These are phyloP conservation scores for Salix brachista DNA, from an alignment of 345 rosid species.

Conservation along the genomic window DNA sequence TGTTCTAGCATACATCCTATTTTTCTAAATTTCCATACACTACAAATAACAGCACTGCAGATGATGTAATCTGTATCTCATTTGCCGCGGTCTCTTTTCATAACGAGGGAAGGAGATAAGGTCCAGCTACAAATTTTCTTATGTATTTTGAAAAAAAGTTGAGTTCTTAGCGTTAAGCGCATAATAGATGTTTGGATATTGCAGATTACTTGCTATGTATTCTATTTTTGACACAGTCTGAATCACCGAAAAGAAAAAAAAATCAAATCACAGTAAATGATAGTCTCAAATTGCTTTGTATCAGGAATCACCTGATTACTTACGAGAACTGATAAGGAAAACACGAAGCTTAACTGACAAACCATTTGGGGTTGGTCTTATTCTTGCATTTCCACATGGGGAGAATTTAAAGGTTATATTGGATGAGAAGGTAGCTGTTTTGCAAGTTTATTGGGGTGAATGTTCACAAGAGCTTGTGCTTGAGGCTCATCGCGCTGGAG, in stretches of 20 bases:
- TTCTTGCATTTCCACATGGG: constrained; percentile 76
- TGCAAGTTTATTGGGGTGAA: constrained; percentile 85
- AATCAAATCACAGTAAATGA: not conserved
- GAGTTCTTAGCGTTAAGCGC: not conserved
- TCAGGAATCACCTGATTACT: constrained; percentile 69
- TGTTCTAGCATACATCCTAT: no score
- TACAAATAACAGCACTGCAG: not conserved
- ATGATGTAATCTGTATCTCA: not conserved
- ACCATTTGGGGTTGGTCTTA: constrained; percentile 74
- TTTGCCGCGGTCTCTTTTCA: not conserved
- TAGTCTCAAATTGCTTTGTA: not conserved
- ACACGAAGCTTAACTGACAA: constrained; percentile 62
- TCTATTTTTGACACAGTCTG: not conserved
- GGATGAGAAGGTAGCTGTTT: constrained; percentile 67
- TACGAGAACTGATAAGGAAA: constrained; percentile 59
- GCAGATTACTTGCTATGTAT: not conserved
- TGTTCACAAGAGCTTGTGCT: constrained; percentile 59
- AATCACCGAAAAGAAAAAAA: not conserved
- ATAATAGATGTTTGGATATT: not conserved
- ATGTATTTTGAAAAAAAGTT: not conserved
- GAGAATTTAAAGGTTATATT: constrained; percentile 60
- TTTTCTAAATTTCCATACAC: not conserved
- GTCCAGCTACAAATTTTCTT: not conserved
- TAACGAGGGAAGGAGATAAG: not conserved
- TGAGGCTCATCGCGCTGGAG: constrained; percentile 58